Conservation (phyloP, 768 basidiomycete genomes). For the Collybia nuda region DNA sequence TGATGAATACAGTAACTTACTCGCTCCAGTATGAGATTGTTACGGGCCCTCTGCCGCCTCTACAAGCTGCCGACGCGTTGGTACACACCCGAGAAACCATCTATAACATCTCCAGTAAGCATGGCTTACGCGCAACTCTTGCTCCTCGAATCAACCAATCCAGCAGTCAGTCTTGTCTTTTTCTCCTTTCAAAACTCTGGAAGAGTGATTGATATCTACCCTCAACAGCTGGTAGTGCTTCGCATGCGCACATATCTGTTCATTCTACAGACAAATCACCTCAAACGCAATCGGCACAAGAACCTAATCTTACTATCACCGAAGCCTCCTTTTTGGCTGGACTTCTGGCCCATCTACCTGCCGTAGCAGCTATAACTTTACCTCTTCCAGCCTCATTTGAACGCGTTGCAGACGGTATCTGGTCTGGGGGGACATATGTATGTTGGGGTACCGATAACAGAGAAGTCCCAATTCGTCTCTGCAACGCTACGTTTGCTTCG, state of each 20-base stretch:
- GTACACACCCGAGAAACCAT: constrained; percentile 69
- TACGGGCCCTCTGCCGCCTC: constrained; percentile 63
- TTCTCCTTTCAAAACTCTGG: no score
- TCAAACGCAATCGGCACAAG: constrained; percentile 15
- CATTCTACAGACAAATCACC: constrained; percentile 29
- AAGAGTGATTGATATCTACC: constrained; percentile 20
- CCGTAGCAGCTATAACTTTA: constrained; percentile 56
- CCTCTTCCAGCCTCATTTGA: constrained; percentile 62
- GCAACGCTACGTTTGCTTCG: constrained; percentile 43
- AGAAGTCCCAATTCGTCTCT: constrained; percentile 62
- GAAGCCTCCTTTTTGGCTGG: constrained; percentile 64
- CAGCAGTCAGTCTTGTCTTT: no score
- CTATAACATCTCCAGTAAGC: constrained; percentile 60
- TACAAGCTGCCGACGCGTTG: constrained; percentile 67
- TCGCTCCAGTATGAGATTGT: constrained; percentile 58
- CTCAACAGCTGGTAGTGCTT: constrained; percentile 38
- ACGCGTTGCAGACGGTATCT: constrained; percentile 63
- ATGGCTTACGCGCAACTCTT: constrained; percentile 68
- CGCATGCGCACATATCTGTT: constrained; percentile 69
- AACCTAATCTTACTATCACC: constrained; percentile 28
- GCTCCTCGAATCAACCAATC: constrained; percentile 42
- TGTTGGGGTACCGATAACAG: constrained; percentile 72
- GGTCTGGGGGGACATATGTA: constrained; percentile 71
- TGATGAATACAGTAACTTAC: not conserved
- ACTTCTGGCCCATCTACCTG: constrained; percentile 56